Conservation (phyloP, 305 asterid species). For the Fraxinus floribunda region DNA sequence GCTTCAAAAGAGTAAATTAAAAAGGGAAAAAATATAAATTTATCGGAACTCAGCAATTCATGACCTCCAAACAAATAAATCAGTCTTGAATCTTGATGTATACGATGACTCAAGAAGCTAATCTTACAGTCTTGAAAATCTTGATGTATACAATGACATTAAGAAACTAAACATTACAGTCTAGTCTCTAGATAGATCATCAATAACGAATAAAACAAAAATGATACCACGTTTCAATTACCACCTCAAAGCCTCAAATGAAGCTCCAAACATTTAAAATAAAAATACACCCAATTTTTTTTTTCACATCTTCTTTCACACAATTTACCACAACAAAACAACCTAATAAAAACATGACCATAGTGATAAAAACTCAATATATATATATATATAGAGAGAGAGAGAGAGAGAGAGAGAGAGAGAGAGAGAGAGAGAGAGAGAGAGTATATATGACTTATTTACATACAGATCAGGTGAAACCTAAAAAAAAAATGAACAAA, state of each 20-base stretch:
- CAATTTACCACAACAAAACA: slow-evolving; percentile 8
- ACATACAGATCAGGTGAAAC: slow-evolving; percentile 24
- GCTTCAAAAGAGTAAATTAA: slow-evolving; percentile 8
- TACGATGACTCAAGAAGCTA: slow-evolving; percentile 2
- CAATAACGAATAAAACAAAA: background rate
- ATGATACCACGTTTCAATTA: slow-evolving; percentile 24
- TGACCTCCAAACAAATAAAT: background rate
- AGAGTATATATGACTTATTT: background rate
- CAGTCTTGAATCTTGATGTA: slow-evolving; percentile 1
- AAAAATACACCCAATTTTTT: background rate
- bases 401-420: background rate
- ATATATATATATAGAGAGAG: background rate
- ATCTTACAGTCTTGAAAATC: background rate
- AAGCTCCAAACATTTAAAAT: slow-evolving; percentile 23
- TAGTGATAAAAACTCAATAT: slow-evolving; percentile 27
- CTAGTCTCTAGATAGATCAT: background rate
- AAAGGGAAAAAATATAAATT: slow-evolving; percentile 18
- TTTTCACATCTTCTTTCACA: background rate
- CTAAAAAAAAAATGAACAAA: too few relatives aligned
- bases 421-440: background rate
- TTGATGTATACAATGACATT: slow-evolving; percentile 7
- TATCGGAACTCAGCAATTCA: slow-evolving; percentile 3
- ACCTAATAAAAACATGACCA: slow-evolving; percentile 13
- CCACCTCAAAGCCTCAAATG: slow-evolving; percentile 29
- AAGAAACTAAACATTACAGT: background rate